These are phyloP conservation scores for Coix lacrymajobi DNA, from an alignment of 176 grass and related monocot genomes.

Conservation along the genomic window DNA sequence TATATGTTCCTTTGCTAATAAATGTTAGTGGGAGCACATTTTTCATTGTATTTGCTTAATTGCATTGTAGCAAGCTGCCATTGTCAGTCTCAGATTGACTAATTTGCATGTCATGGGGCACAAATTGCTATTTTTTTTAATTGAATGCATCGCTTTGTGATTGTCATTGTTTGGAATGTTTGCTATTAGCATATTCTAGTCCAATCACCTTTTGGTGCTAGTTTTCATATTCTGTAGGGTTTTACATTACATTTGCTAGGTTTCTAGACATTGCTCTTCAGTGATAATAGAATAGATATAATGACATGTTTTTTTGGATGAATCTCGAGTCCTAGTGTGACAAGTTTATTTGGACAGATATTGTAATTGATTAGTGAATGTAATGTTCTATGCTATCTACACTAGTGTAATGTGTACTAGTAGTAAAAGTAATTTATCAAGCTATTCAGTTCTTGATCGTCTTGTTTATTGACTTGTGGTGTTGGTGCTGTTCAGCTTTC, in stretches of 20 bases:
- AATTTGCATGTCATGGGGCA: neutral
- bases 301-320: neutral
- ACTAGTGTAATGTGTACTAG: neutral
- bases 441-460: neutral
- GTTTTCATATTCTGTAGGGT: neutral
- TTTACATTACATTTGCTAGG: neutral
- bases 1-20: neutral
- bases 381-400: neutral
- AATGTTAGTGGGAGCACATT: neutral
- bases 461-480: neutral
- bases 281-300: neutral
- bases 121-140: neutral
- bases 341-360: neutral
- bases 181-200: neutral
- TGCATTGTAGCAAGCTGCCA: neutral
- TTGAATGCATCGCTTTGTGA: neutral
- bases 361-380: neutral
- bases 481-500: slow-evolving; percentile 33
- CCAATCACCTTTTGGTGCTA: neutral
- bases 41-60: neutral
- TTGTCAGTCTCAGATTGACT: neutral
- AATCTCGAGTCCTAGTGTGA: too few species aligned
- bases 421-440: neutral
- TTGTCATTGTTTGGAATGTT: neutral
- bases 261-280: neutral